Conservation (phyloP, 2,329 filamentous ascomycete species). For the Trichoderma aggressivum region DNA sequence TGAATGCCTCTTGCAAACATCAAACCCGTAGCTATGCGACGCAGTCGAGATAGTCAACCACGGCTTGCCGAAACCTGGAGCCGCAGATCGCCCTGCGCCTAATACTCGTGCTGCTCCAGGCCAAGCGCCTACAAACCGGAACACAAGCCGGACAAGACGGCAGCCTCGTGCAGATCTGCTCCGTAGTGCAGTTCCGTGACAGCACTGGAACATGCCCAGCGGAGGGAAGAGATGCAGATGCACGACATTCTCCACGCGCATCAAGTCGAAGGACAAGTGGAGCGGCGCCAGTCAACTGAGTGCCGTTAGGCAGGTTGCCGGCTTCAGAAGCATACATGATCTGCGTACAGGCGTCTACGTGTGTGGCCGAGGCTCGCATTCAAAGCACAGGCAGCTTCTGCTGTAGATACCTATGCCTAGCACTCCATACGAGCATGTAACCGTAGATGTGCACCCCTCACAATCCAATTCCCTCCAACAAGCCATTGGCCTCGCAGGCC, state of each 20-base stretch:
- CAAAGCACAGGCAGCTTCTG: background rate
- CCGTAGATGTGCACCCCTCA: too few relatives aligned
- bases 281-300: background rate
- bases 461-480: background rate
- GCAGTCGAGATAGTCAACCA: background rate
- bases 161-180: conserved; percentile 3
- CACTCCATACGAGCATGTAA: background rate
- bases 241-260: background rate
- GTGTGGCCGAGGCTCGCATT: background rate
- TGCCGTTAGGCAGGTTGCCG: background rate
- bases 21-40: background rate
- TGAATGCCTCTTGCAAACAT: background rate
- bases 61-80: background rate
- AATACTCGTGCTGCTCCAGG: background rate
- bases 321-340: background rate
- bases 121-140: background rate
- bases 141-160: background rate
- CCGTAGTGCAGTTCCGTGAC: background rate
- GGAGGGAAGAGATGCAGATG: background rate
- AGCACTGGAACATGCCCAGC: background rate
- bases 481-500: background rate
- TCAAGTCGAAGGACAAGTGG: background rate
- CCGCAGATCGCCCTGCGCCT: background rate
- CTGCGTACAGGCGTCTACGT: background rate
- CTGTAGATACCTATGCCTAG: background rate